phyloP scores from a whole-genome alignment of 1,284 basidiomycete species.

The Phellopilus nigrolimitatus region DNA sequence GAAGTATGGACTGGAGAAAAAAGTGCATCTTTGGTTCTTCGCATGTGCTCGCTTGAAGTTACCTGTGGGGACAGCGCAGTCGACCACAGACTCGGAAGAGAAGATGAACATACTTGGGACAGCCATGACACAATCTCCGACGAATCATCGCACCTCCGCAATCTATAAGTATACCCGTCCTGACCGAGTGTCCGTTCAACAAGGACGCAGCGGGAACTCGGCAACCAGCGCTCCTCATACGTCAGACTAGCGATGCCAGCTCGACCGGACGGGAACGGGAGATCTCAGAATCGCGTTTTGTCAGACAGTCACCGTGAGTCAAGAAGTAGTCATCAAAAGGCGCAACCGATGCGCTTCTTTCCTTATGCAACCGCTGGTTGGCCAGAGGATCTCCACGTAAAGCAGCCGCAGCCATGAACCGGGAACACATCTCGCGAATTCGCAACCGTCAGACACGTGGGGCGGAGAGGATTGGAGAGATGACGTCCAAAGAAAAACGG shows the following conservation, averaged over 20 bases:
- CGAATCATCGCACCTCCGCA: no score
- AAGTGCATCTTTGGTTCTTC: no score
- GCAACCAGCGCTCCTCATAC: neutral
- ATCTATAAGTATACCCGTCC: neutral
- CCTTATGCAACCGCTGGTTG: no score
- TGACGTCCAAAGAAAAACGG: constrained; percentile 4
- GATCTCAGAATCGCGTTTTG: no score
- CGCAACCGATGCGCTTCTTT: no score
- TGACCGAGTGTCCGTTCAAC: constrained; percentile 8
- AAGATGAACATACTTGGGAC: no score
- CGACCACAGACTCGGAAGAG: no score
- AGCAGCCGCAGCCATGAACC: neutral
- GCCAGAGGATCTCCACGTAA: neutral
- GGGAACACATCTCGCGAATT: neutral
- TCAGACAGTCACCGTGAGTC: no score
- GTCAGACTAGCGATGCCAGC: neutral
- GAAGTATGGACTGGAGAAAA: neutral
- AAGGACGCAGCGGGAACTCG: constrained; percentile 1
- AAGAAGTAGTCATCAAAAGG: neutral
- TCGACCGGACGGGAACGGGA: no score
- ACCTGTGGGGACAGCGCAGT: no score
- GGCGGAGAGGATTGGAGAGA: neutral
- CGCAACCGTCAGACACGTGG: neutral
- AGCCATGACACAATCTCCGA: no score
- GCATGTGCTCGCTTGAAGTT: no score